Base-by-base conservation (phyloP, 83 land plant genomes). In the Picea abies region DNA sequence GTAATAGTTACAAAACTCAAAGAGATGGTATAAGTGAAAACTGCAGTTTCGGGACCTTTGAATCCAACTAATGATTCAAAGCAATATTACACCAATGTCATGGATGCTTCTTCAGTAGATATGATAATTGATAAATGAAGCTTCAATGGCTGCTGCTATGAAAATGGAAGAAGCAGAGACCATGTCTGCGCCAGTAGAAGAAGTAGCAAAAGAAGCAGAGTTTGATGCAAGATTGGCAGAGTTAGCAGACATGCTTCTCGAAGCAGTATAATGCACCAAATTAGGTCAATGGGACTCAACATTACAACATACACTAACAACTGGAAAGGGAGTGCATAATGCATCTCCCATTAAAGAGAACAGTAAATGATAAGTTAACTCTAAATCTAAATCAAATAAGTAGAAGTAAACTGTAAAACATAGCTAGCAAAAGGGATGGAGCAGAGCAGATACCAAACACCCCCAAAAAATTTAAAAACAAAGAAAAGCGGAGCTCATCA, bases 41-140 rank as follows among this genome's bases (percentile, higher is more conserved):
- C 79, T 60, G 32, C 37, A 58, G 3, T 5, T 58, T 56, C 23
- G 3, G 37, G 17, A 60, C 20, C 79, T 26, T 3, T 58, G 9
- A 76, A 23, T 49, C 17, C 5, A 56, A 41, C 39, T 26, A 60
- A 78, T 60, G 15, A 52, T 26, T 56, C 63, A 56, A 26, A 22
- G 20, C 76, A 72, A 44, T 20, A 20, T 9, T 72, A 44, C 22
- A 4, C 1, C 41, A 32, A 15, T 32, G 15, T 20, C 76, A 44
- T 72, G 76, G 22, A 72, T 11, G 56, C 56, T 60, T 60, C 26
- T 25, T 29, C 63, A 26, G 25, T 37, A 47, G 17, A n/a, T 5
- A 73, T 12, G 37, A 20, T 52, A 52, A 52, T 11, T 52, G 56
- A 52, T 56, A 78, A 78, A 22, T 78, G 79, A 78, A 78, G 79